Conservation (phyloP, 768 basidiomycete species). For the Mycena crocata region DNA sequence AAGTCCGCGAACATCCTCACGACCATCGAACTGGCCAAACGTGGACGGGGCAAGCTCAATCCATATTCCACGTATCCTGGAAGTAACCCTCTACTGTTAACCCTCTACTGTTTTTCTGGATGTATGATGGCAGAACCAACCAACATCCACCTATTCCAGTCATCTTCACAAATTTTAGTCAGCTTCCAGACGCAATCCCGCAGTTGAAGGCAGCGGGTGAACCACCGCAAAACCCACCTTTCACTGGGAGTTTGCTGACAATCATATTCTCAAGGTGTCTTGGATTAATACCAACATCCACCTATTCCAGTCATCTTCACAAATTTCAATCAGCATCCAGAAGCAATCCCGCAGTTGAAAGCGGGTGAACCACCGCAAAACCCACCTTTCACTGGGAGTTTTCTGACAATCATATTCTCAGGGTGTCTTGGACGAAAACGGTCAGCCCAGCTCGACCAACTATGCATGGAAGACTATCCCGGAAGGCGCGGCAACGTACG, state of each 20-base stretch:
- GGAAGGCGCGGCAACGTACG: constrained; percentile 23
- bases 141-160: not conserved
- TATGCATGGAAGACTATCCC: constrained; percentile 19
- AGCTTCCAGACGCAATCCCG: not conserved
- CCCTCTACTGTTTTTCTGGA: too few species aligned
- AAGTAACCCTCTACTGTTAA: not conserved
- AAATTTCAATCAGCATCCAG: constrained; percentile 9
- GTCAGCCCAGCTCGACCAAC: not conserved
- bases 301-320: constrained; percentile 14
- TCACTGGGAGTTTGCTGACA: not conserved
- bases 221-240: not conserved
- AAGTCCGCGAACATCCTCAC: constrained; percentile 16
- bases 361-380: too few species aligned
- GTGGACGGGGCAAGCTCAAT: not conserved
- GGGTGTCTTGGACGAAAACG: not conserved
- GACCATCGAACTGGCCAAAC: not conserved
- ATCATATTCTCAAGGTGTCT: not conserved
- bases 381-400: not conserved
- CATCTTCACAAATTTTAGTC: constrained; percentile 19
- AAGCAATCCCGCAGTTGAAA: not conserved
- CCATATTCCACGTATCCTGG: constrained; percentile 14
- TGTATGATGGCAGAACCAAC: too few species aligned
- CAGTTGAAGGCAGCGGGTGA: not conserved
- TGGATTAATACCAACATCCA: not conserved
- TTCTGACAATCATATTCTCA: not conserved